A percentile compares a stretch with the other conserved stretches of the same genome.
Evolutionary conservation across 2,329 filamentous ascomycete genomes (phyloP).

Genomic region (Aspergillus carbonarius): DNA sequence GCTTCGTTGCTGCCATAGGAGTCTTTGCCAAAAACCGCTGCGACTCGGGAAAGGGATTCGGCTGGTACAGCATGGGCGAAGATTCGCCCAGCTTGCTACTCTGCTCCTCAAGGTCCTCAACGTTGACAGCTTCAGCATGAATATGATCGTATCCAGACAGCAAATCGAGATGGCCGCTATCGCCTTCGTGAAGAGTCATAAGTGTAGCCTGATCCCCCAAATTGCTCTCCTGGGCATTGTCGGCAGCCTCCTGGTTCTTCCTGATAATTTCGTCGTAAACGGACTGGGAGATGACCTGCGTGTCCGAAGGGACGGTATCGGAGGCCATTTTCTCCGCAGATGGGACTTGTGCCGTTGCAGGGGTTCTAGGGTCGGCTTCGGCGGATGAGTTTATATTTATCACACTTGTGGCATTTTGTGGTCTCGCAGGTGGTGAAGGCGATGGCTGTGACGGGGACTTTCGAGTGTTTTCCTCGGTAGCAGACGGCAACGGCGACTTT

Average conservation of each 20-base stretch:
- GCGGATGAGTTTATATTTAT: slow-evolving; percentile 14
- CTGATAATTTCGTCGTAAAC: slow-evolving; percentile 43
- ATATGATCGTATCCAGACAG: slow-evolving; percentile 38
- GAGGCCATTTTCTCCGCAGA: slow-evolving; percentile 34
- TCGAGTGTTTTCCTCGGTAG: slow-evolving; percentile 9
- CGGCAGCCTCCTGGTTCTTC: slow-evolving; percentile 34
- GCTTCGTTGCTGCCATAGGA: slow-evolving; percentile 40
- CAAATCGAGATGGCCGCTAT: slow-evolving; percentile 46
- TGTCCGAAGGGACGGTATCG: slow-evolving; percentile 40
- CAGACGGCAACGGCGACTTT: slow-evolving; percentile 7
- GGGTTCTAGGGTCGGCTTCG: slow-evolving; percentile 17
- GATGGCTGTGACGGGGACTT: slow-evolving; percentile 13
- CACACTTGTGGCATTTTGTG: slow-evolving; percentile 21
- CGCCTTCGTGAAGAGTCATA: slow-evolving; percentile 41
- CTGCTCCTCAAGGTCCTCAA: slow-evolving; percentile 52
- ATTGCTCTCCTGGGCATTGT: slow-evolving; percentile 23
- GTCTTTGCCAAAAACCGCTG: slow-evolving; percentile 47
- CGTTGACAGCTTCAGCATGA: slow-evolving; percentile 19
- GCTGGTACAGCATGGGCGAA: slow-evolving; percentile 38
- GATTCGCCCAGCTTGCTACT: slow-evolving; percentile 35
- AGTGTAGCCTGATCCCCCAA: slow-evolving; percentile 36
- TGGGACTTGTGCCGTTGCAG: slow-evolving; percentile 16
- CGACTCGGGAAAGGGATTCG: slow-evolving; percentile 47
- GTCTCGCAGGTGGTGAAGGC: not conserved
- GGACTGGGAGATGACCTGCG: slow-evolving; percentile 47